A percentile compares a stretch with the other conserved stretches of the same genome.
Evolutionary conservation across 78 protist species (phyloP).

Genomic region (Chrysochromulina parva): DNA sequence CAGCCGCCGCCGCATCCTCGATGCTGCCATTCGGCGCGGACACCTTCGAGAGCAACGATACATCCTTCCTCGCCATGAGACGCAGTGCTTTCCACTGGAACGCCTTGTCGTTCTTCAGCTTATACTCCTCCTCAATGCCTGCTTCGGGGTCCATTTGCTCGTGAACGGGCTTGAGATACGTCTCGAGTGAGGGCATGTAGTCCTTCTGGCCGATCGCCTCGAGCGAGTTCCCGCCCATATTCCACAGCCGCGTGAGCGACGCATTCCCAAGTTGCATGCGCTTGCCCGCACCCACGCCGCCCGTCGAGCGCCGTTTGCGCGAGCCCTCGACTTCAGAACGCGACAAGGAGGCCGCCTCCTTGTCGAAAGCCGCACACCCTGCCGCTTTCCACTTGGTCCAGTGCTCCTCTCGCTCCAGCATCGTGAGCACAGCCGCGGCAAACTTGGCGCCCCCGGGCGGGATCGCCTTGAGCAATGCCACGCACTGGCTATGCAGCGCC

Average conservation of each 20-base stretch:
- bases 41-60: not conserved
- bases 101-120: not conserved
- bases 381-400: constrained; percentile 18
- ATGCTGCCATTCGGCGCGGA: not conserved
- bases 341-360: not conserved
- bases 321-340: too few species aligned
- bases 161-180: not conserved
- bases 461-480: not conserved
- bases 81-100: not conserved
- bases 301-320: not conserved
- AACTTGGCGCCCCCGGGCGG: not conserved
- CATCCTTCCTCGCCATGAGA: not conserved
- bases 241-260: constrained; percentile 22
- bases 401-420: not conserved
- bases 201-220: not conserved
- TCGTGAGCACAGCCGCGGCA: not conserved
- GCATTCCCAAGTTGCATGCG: not conserved
- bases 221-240: not conserved
- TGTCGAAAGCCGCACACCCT: constrained; percentile 15
- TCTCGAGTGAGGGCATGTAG: not conserved
- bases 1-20: too few species aligned
- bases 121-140: constrained; percentile 15
- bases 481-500: not conserved
- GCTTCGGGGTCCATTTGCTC: constrained; percentile 19
- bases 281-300: not conserved